Evolutionary conservation across 2,329 filamentous ascomycete genomes (phyloP), one percentile per base, ranked within the genome.

Genomic region (Mycogone perniciosa): DNA sequence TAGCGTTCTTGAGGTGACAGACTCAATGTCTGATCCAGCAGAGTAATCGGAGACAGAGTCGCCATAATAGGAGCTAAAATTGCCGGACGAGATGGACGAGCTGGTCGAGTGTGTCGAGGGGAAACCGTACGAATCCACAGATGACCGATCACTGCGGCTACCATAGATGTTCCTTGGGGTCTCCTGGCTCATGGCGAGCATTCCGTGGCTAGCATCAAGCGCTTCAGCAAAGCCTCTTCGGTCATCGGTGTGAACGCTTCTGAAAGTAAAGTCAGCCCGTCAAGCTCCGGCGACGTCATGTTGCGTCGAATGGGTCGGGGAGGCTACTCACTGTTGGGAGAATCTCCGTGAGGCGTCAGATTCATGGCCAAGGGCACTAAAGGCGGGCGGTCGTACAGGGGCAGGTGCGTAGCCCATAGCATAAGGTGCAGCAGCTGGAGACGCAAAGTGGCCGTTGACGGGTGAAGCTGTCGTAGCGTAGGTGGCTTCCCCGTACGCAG

Each of bases 181-280:
- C 61, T 96, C 90, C 71, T 96, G 90, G 78, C 89, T 95, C 80
- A 97, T 88, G 35, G 90, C 89, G 29, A 96, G 80, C 88, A 97
- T 96, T 60, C 90, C 89, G 55, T 93, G 87, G 66, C 90, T 91
- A 27, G 91, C 91, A 67, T 96, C 92, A 51, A 97, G 82, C 30
- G 89, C 89, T 65, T 96, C 92, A 58, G 86, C 88, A 67, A 91
- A 95, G 60, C 84, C 86, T 60, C 85, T 68, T 75, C 84, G 65
- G 71, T 81, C 73, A 71, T 80, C 67, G 70, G 67, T 65, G 20
- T 66, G 75, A 46, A 80, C 39, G 44, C 51, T 51, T 10, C 71
- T 45, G 33, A 26, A 20, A 29, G 11, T n/a, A 44, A n/a, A 33
- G 11, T 20, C 20, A 20, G 40, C 44, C 33, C 43, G 47, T 44